Evolutionary conservation across 768 basidiomycete genomes (phyloP), one percentile per base, ranked within the genome.

Genomic region (Leccinum truebloodii): DNA sequence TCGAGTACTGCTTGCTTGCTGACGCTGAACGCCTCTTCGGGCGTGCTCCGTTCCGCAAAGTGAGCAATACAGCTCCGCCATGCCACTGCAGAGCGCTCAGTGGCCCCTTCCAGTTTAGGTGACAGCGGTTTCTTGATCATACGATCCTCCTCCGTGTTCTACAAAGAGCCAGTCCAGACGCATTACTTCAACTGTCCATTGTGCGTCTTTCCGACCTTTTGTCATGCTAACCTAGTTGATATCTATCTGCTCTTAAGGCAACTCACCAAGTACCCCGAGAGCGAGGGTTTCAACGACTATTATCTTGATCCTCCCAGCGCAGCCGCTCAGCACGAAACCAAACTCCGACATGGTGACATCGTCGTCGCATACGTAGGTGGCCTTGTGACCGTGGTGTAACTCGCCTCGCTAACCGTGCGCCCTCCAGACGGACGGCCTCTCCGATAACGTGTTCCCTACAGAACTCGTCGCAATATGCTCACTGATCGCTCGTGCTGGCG

Each of bases 1-100:
- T 92, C 92, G 12, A 94, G 92, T 70, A 94, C 92, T 0, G 91
- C 90, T 35, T 91, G 89, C 67, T 73, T 94, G 26, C 69, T 92
- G 39, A 90, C 83, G 56, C 71, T 94, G 57, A 92, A 93, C 68
- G 81, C 89, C 9, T 83, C 88, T 18, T 88, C 87, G 2, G 91
- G 91, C 16, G 62, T 88, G 49, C 77, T 94, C 59, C 88, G 88
- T 54, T 84, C 90, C 24, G 89, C 90, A 59, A 93, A 91, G 91
- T 92, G 69, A 65, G 84, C 77, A 26, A 52, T 13, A 9, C 50
- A 32, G 12, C 52, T 24, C 34, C 6, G 22, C 35, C 39, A 49
- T 50, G 53, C 44, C 54, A 18, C 53, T 51, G 56, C 52, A 46
- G 44, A 30, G 39, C 50, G 56, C 52, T 60, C 49, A 59, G 50